phyloP scores from a whole-genome alignment of 2,329 filamentous ascomycete species.

The Corynespora cassiicola region DNA sequence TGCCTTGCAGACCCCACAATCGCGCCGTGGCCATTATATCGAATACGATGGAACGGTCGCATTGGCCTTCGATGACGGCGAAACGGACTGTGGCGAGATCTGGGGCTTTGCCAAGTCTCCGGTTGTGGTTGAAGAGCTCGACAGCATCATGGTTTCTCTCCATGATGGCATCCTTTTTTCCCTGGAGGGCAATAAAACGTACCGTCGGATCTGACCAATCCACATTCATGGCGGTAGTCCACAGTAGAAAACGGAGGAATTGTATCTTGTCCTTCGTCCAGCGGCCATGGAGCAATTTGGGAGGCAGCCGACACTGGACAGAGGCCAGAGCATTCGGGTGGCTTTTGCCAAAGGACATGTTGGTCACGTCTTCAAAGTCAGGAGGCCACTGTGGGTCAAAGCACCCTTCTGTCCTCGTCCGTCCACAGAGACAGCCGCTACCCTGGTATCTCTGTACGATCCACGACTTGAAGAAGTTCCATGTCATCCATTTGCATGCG shows the following conservation, averaged over 20 bases:
- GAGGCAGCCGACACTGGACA: constrained; percentile 36
- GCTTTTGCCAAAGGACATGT: constrained; percentile 35
- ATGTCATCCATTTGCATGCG: constrained; percentile 40
- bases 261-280: constrained; percentile 36
- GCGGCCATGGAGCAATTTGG: constrained; percentile 32
- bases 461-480: constrained; percentile 37
- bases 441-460: constrained; percentile 21
- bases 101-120: constrained; percentile 34
- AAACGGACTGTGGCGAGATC: constrained; percentile 27
- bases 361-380: constrained; percentile 31
- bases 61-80: constrained; percentile 35
- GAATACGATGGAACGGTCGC: constrained; percentile 38
- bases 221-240: constrained; percentile 38
- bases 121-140: constrained; percentile 41
- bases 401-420: constrained; percentile 26
- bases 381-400: constrained; percentile 39
- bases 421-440: constrained; percentile 35
- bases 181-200: constrained; percentile 15
- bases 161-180: constrained; percentile 31
- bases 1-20: constrained; percentile 17
- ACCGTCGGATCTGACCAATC: constrained; percentile 31
- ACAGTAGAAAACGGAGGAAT: constrained; percentile 39
- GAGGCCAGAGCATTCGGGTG: constrained; percentile 33
- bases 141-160: constrained; percentile 37
- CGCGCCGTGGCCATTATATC: constrained; percentile 31